A percentile compares a stretch with the other conserved stretches of the same genome.
These are phyloP conservation scores for Solanum pinnatisectum DNA, from an alignment of 257 asterid genomes.

Conservation along the genomic window DNA sequence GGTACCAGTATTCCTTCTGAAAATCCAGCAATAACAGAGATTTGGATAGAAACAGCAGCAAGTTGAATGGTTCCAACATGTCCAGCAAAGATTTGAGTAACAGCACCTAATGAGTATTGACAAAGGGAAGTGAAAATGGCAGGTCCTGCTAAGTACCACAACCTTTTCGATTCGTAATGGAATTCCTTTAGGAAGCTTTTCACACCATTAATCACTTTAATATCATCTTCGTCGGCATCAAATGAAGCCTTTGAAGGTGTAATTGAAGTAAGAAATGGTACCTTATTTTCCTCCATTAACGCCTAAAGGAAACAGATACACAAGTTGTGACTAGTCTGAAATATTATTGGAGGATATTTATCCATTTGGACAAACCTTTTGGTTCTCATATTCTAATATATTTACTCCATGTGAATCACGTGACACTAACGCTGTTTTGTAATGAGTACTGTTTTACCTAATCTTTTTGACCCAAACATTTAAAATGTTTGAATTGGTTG, in stretches of 20 bases:
- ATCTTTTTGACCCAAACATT: too few relatives aligned
- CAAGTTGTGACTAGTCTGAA: background rate
- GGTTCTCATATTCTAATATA: background rate
- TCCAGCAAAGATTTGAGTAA: constrained; percentile 3
- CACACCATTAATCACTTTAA: background rate
- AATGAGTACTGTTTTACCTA: background rate
- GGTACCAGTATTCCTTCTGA: constrained; percentile 7
- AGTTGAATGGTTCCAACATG: constrained; percentile 7
- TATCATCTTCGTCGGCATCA: constrained; percentile 2
- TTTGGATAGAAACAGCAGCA: constrained; percentile 9
- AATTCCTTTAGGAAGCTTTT: background rate
- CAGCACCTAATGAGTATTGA: constrained; percentile 5
- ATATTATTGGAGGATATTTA: background rate
- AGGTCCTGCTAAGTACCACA: constrained; percentile 8
- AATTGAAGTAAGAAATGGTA: background rate
- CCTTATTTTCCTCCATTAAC: background rate
- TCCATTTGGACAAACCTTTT: background rate
- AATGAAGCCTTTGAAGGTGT: background rate
- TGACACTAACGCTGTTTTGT: background rate
- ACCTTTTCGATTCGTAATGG: background rate
- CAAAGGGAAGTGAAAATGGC: background rate
- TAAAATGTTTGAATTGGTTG: too few relatives aligned
- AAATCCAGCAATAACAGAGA: constrained; percentile 5
- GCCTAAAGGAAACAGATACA: background rate
- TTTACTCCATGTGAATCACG: background rate